Evolutionary conservation across 2,329 filamentous ascomycete genomes (phyloP).

Genomic region (Thelonectria discophora): DNA sequence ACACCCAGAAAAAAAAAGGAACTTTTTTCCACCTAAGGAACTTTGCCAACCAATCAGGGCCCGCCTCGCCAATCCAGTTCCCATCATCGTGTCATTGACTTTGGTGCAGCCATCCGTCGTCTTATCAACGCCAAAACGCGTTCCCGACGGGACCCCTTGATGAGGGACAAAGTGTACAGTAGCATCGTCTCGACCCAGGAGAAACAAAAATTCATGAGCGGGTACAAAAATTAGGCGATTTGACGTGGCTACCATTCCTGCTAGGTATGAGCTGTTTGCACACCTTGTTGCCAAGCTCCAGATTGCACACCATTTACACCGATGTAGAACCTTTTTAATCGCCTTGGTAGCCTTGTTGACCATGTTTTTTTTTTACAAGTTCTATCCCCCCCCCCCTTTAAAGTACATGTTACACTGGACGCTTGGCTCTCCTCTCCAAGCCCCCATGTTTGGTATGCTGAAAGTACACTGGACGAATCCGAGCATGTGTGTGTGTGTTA

Average conservation of each 20-base stretch:
- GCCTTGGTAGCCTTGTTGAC: constrained; percentile 15
- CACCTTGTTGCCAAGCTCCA: neutral
- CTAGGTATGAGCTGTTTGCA: neutral
- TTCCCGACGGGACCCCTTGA: neutral
- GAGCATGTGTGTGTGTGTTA: constrained; percentile 36
- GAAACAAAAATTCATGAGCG: neutral
- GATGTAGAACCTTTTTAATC: neutral
- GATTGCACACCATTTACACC: neutral
- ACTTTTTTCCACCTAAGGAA: constrained; percentile 32
- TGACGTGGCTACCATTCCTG: no score
- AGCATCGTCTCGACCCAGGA: neutral
- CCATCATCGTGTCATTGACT: constrained; percentile 5
- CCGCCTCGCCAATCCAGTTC: neutral
- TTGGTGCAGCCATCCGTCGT: no score
- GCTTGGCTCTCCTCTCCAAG: constrained; percentile 21
- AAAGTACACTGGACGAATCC: constrained; percentile 39
- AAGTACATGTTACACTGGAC: constrained; percentile 40
- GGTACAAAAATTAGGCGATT: neutral
- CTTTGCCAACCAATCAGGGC: constrained; percentile 45
- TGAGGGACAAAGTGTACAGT: neutral
- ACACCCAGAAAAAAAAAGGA: neutral
- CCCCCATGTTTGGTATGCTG: constrained; percentile 33
- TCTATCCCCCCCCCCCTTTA: constrained; percentile 38
- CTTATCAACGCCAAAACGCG: neutral
- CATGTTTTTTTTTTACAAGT: constrained; percentile 36